Evolutionary conservation across 805 yeast genomes (phyloP), one percentile per base, ranked within the genome.

Genomic region (Priceomyces melissophilus): DNA sequence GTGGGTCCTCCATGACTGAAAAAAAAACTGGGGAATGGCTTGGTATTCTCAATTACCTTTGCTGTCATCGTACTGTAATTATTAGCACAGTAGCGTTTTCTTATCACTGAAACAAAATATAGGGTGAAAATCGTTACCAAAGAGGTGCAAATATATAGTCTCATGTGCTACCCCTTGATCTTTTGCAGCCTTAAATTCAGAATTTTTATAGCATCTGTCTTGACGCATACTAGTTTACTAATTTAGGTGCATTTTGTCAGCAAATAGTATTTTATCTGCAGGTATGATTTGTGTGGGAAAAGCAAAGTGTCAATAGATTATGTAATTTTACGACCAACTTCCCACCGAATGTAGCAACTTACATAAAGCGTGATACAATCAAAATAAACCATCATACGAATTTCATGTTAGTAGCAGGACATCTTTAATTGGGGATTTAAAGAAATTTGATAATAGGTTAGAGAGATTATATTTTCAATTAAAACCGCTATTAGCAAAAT

Each of bases 1-100:
- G 85, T 79, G 6, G 95, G 95, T 0, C 90, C 93, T 6, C 95
- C 95, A 61, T 86, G 95, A n/a, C 87, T 79, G 32, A 84, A 55
- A 58, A 85, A 87, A 55, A 64, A 83, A 1, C 80, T 75, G 5
- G 93, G 91, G 13, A 60, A 60, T 11, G 71, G 71, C 7, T 43
- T 39, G 1, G 55, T 40, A 39, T 55, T 57, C 6, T 43, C 39
- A 37, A 32, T 28, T 32, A 16, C 38, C 26, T 38, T 33, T 34
- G 42, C 43, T 26, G 27, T 32, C 30, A 29, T 37, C 33, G 33
- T 37, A 12, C 7, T 20, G 25, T 20, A 20, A 20, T 20, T 5
- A 20, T 5, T 20, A 20, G 25, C 25, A 20, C 25, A 4, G 4
- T 20, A 5, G 25, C 8, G 8, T 20, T 20, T 20, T 4, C 4